Conservation (phyloP, 1,284 basidiomycete genomes). For the Trichosporon ovoides region DNA sequence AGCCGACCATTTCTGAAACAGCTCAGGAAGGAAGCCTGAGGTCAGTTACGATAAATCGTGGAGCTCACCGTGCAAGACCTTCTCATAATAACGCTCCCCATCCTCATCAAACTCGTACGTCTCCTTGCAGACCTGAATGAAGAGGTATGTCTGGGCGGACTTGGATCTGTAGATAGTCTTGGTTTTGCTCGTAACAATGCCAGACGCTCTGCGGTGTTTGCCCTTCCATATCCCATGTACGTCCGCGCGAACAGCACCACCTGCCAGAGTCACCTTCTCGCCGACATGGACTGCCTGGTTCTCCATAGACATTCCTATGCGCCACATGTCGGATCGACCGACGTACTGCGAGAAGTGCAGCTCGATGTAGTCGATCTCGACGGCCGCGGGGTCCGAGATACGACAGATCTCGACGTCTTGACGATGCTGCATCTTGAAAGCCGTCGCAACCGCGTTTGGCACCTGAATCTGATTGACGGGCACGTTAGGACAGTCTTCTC, state of each 20-base stretch:
- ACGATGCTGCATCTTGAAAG: slow-evolving; percentile 46
- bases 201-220: slow-evolving; percentile 60
- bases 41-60: slow-evolving; percentile 11
- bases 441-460: slow-evolving; percentile 38
- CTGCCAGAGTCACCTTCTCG: slow-evolving; percentile 52
- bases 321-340: slow-evolving; percentile 89
- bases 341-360: slow-evolving; percentile 88
- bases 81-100: slow-evolving; percentile 92
- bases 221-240: slow-evolving; percentile 62
- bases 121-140: slow-evolving; percentile 92
- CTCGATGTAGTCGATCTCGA: slow-evolving; percentile 75
- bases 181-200: slow-evolving; percentile 72
- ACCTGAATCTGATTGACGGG: slow-evolving; percentile 42
- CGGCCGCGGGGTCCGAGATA: slow-evolving; percentile 52
- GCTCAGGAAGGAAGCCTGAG: slow-evolving; percentile 66
- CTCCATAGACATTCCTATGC: slow-evolving; percentile 65
- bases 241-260: slow-evolving; percentile 68
- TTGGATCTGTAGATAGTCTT: slow-evolving; percentile 85
- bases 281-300: slow-evolving; percentile 56
- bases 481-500: slow-evolving; percentile 33
- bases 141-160: slow-evolving; percentile 78
- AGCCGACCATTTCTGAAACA: slow-evolving; percentile 76
- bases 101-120: slow-evolving; percentile 97
- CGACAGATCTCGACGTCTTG: slow-evolving; percentile 44
- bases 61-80: slow-evolving; percentile 68